Evolutionary conservation across 148 eudicot species (phyloP), one percentile per base, ranked within the genome.

Genomic region (Nepenthes gracilis): DNA sequence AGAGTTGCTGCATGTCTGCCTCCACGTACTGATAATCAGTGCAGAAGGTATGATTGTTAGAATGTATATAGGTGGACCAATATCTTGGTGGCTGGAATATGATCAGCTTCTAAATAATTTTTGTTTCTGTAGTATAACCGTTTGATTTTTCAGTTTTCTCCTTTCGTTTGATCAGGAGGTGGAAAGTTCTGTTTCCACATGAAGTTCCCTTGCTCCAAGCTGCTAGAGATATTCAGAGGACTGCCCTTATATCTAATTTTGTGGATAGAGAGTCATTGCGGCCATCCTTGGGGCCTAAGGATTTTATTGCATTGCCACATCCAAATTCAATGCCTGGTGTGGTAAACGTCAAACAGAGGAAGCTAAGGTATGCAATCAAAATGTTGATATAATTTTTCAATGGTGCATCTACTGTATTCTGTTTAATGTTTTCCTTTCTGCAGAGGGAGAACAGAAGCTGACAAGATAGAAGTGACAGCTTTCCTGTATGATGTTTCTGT

Each of bases 261-360:
- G 98, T 92, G 35, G 98, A 88, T 66, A 76, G 98, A 66, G 96
- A 88, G 77, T 73, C 83, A 1, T 83, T 85, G 62, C 78, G 96
- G 64, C 96, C 98, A 68, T 71, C 87, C 52, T 77, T 92, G 60
- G 83, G 80, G 60, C 77, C 86, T 12, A 60, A 74, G 64, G 98
- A 88, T 74, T 85, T 88, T 55, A 35, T 74, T 58, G 72, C 85
- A 36, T 65, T 72, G 33, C 67, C 68, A 36, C 55, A 60, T 58
- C 66, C 43, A 5, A 63, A 69, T 67, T 66, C 70, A 56, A n/a
- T 36, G 55, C 52, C 67, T 64, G 77, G 68, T 70, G 61, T 63
- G 60, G 72, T 67, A 61, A 65, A 68, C 53, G 63, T 43, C 32
- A 78, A 74, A 60, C 62, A 23, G 45, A 69, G 63, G 57, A 75